Evolutionary conservation across 805 yeast species (phyloP).

Genomic region (Yamadazyma paraphyllophila): DNA sequence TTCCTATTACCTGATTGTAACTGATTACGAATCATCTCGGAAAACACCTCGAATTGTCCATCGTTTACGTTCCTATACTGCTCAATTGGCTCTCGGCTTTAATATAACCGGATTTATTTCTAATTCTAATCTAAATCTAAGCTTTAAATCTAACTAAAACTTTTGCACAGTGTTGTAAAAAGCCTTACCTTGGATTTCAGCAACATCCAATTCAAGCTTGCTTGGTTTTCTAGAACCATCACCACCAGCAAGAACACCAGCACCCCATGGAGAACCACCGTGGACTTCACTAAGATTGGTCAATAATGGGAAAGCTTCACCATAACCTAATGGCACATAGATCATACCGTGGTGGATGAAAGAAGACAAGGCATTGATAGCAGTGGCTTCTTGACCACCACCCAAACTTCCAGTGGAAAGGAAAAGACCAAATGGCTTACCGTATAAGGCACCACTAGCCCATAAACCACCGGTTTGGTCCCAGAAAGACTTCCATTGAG

Average conservation of each 20-base stretch:
- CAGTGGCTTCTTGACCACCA: conserved; percentile 78
- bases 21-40: too few species aligned
- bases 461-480: conserved; percentile 76
- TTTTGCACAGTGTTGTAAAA: conserved; percentile 37
- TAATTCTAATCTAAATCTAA: not conserved
- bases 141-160: conserved; percentile 1
- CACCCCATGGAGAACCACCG: conserved; percentile 87
- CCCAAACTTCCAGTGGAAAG: conserved; percentile 72
- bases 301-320: conserved; percentile 39
- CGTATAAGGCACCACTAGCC: conserved; percentile 66
- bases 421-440: conserved; percentile 75
- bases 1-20: too few species aligned
- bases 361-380: conserved; percentile 56
- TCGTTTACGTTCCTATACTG: not conserved
- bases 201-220: conserved; percentile 60
- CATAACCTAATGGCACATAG: conserved; percentile 77
- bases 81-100: not conserved
- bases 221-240: conserved; percentile 74
- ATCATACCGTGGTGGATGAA: conserved; percentile 77
- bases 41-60: too few species aligned
- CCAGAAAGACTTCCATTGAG: conserved; percentile 78
- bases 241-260: conserved; percentile 73
- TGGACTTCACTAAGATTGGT: conserved; percentile 61
- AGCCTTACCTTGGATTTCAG: conserved; percentile 63
- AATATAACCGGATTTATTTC: not conserved